Evolutionary conservation across 495 filamentous ascomycete species (phyloP).

Genomic region (Massariosphaeria phaeospora): DNA sequence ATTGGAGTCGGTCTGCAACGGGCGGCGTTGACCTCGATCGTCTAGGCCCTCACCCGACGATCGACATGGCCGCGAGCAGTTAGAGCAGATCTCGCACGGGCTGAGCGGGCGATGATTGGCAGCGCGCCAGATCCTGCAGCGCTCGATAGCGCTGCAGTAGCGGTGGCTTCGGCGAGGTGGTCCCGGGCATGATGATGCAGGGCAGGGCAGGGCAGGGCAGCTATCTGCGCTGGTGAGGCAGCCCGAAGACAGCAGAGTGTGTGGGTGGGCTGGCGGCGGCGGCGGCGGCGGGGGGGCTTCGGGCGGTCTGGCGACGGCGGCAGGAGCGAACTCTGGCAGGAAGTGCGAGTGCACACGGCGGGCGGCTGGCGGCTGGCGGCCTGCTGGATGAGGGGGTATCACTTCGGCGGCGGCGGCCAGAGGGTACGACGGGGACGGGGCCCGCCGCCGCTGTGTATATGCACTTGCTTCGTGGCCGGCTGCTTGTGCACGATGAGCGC

Average conservation of each 20-base stretch:
- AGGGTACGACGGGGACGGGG: too few species aligned
- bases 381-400: too few species aligned
- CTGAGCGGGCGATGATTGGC: neutral
- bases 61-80: conserved; percentile 8
- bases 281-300: neutral
- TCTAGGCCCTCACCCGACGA: conserved; percentile 16
- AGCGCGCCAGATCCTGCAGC: conserved; percentile 10
- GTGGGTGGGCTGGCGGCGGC: neutral
- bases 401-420: too few species aligned
- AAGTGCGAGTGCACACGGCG: too few species aligned
- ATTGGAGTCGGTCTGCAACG: conserved; percentile 3
- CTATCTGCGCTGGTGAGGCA: neutral
- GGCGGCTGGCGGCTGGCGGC: too few species aligned
- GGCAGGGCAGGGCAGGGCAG: neutral
- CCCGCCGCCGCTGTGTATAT: too few species aligned
- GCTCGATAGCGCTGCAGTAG: neutral
- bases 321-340: too few species aligned
- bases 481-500: too few species aligned
- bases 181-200: conserved; percentile 20
- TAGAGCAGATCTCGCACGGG: conserved; percentile 13
- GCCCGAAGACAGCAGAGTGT: neutral
- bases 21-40: conserved; percentile 10
- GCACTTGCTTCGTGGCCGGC: too few species aligned
- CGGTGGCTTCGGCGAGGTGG: conserved; percentile 4
- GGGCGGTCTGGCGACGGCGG: neutral